Conservation (phyloP, 768 basidiomycete genomes). For the Tephrocybe sp. region DNA sequence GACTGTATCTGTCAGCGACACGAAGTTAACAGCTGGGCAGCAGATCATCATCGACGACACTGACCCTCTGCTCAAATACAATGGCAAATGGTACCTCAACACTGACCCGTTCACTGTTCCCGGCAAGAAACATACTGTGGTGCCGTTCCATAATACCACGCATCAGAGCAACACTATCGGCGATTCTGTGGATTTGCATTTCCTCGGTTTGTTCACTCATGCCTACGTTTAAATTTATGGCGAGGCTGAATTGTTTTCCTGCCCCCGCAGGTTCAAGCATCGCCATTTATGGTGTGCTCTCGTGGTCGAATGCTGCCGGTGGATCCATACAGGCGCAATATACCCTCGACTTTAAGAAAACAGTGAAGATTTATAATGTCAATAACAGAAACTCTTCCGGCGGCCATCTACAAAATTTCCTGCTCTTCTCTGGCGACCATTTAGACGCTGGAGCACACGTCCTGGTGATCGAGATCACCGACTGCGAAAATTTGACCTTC, state of each 20-base stretch:
- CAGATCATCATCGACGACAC: slow-evolving; percentile 7
- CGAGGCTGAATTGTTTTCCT: not conserved
- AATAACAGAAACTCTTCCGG: not conserved
- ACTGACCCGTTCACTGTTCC: no score
- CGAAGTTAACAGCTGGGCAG: not conserved
- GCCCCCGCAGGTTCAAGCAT: not conserved
- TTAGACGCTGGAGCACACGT: not conserved
- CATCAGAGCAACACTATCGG: not conserved
- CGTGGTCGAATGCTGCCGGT: not conserved
- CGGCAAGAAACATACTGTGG: not conserved
- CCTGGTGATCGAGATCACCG: not conserved
- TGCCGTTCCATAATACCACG: slow-evolving; percentile 6
- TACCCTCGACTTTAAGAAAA: not conserved
- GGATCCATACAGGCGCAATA: not conserved
- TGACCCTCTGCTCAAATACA: not conserved
- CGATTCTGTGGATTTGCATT: not conserved
- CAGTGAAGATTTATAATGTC: not conserved
- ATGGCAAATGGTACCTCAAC: not conserved
- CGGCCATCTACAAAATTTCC: not conserved
- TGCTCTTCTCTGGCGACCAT: not conserved
- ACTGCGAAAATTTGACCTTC: not conserved
- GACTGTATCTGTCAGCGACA: not conserved
- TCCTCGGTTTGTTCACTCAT: not conserved
- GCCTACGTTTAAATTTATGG: not conserved
- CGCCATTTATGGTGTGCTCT: not conserved